A percentile compares a stretch with the other conserved stretches of the same genome.
These are phyloP conservation scores for Lyophyllum shimeji DNA, from an alignment of 768 basidiomycete genomes.

Conservation along the genomic window DNA sequence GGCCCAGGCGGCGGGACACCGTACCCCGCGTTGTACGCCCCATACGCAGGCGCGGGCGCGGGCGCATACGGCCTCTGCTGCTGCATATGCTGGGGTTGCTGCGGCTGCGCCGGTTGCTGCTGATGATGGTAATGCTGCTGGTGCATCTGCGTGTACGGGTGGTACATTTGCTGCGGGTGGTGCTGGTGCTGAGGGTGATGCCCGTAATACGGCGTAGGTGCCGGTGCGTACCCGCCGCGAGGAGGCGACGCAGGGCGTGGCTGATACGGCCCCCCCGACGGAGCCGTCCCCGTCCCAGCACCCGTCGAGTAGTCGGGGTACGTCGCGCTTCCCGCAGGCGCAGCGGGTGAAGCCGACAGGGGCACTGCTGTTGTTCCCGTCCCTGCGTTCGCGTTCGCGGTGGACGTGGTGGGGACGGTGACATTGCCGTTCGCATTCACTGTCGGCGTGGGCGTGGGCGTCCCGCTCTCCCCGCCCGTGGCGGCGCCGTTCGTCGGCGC, in stretches of 20 bases:
- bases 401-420: not conserved
- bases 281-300: not conserved
- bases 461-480: not conserved
- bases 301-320: not conserved
- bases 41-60: not conserved
- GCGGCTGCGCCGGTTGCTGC: slow-evolving; percentile 22
- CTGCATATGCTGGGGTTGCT: slow-evolving; percentile 9
- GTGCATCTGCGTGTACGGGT: slow-evolving; percentile 19
- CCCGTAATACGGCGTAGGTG: not conserved
- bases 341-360: not conserved
- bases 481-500: not conserved
- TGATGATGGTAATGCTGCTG: slow-evolving; percentile 25
- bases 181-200: slow-evolving; percentile 2
- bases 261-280: not conserved
- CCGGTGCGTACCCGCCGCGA: not conserved
- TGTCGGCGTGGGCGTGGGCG: slow-evolving; percentile 1
- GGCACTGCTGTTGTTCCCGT: not conserved
- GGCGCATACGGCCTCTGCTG: slow-evolving; percentile 13
- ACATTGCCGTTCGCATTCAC: not conserved
- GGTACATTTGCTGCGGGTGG: slow-evolving; percentile 11
- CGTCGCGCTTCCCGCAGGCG: not conserved
- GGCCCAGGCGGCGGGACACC: slow-evolving; percentile 4
- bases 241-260: not conserved
- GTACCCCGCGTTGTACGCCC: slow-evolving; percentile 5
- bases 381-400: not conserved